phyloP scores from a whole-genome alignment of 73 alveolate genomes.

The Effrenium voratum region DNA sequence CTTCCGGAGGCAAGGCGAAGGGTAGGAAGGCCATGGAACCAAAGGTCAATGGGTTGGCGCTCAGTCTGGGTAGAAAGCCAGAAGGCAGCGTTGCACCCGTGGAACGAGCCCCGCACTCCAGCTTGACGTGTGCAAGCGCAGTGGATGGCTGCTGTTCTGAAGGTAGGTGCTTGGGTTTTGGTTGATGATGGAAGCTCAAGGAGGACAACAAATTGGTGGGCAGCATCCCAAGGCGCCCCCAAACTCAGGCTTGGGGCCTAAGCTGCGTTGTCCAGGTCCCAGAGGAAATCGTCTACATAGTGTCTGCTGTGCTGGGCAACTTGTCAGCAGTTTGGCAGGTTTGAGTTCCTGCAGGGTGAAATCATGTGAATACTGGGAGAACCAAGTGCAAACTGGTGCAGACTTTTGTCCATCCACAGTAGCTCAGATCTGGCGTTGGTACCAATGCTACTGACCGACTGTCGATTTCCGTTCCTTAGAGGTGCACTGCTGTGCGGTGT shows the following conservation, averaged over 20 bases:
- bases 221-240: no score
- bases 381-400: not conserved
- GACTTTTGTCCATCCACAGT: not conserved
- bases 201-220: no score
- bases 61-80: no score
- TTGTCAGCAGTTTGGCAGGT: not conserved
- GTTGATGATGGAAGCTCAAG: no score
- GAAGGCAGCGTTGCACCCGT: no score
- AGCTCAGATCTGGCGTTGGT: not conserved
- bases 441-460: not conserved
- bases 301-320: not conserved
- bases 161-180: no score
- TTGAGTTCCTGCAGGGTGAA: not conserved
- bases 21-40: no score
- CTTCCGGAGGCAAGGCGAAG: constrained; percentile 71
- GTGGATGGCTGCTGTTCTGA: no score
- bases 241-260: no score
- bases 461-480: not conserved
- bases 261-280: constrained; percentile 46
- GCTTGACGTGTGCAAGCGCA: no score
- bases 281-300: constrained; percentile 19
- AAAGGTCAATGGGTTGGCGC: no score
- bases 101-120: no score
- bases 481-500: constrained; percentile 58
- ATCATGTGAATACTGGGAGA: not conserved